A percentile compares a stretch with the other conserved stretches of the same genome.
Evolutionary conservation across 2,329 filamentous ascomycete species (phyloP).

Genomic region (Microdochium bolleyi): DNA sequence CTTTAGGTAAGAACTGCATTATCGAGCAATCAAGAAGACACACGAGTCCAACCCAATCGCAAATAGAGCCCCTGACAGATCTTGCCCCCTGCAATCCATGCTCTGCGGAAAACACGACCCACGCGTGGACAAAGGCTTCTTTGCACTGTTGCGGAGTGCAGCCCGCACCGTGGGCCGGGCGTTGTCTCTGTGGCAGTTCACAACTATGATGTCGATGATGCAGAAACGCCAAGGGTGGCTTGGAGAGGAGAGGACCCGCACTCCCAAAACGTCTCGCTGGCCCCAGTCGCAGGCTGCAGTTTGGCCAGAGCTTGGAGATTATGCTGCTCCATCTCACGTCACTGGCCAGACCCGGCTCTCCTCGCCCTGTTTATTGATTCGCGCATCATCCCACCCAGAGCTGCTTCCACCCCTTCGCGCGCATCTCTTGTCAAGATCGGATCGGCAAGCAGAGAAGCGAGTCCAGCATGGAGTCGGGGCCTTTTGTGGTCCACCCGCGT

Average conservation of each 20-base stretch:
- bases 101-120: too few species aligned
- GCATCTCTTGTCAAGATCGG: neutral
- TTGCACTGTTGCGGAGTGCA: too few species aligned
- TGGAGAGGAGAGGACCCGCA: neutral
- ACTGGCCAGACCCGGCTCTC: neutral
- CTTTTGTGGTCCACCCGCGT: neutral
- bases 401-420: neutral
- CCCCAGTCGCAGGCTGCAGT: neutral
- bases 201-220: neutral
- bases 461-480: neutral
- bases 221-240: neutral
- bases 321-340: too few species aligned
- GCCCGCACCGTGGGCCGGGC: too few species aligned
- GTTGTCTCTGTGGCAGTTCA: too few species aligned
- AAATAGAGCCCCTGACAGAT: too few species aligned
- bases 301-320: too few species aligned
- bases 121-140: too few species aligned
- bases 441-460: neutral
- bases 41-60: too few species aligned
- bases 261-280: neutral
- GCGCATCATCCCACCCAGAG: neutral
- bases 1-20: too few species aligned
- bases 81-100: too few species aligned
- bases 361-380: neutral
- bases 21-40: too few species aligned